Conservation (phyloP, 2,329 filamentous ascomycete species). For the Arthrobotrys conoides region DNA sequence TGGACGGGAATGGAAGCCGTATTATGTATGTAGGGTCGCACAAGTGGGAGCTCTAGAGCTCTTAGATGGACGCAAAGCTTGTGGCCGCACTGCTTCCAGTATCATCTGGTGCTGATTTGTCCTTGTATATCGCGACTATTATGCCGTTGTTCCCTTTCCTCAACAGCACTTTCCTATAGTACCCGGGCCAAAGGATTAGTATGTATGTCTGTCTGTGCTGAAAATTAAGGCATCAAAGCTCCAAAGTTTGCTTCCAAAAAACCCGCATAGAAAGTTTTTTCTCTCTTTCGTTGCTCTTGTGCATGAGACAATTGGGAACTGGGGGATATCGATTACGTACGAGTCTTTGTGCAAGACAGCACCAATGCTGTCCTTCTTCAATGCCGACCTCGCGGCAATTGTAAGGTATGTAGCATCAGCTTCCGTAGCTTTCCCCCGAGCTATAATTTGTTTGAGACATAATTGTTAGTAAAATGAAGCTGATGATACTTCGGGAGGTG, state of each 20-base stretch:
- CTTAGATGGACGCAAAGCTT: slow-evolving; percentile 55
- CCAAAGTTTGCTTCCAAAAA: slow-evolving; percentile 17
- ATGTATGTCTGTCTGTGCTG: slow-evolving; percentile 35
- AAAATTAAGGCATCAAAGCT: slow-evolving; percentile 35
- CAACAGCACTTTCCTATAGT: slow-evolving; percentile 63
- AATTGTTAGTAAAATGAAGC: slow-evolving; percentile 18
- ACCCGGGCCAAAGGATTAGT: slow-evolving; percentile 21
- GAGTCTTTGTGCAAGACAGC: slow-evolving; percentile 64
- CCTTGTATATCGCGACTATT: slow-evolving; percentile 64
- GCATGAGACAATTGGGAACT: slow-evolving; percentile 5
- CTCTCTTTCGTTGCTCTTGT: neutral
- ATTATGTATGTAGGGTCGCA: slow-evolving; percentile 21
- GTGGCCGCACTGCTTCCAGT: slow-evolving; percentile 57
- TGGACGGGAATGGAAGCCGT: slow-evolving; percentile 21
- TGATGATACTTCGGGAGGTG: slow-evolving; percentile 2
- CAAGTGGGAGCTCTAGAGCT: slow-evolving; percentile 29
- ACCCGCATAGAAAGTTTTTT: slow-evolving; percentile 10
- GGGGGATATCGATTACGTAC: slow-evolving; percentile 53
- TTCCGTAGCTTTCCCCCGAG: slow-evolving; percentile 63
- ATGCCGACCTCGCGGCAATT: slow-evolving; percentile 62
- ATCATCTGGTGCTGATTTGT: slow-evolving; percentile 63
- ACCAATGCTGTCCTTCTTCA: slow-evolving; percentile 63
- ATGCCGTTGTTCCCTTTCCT: slow-evolving; percentile 62
- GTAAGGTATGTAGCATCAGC: slow-evolving; percentile 64
- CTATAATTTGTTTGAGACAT: slow-evolving; percentile 34